These are phyloP conservation scores for Eremothecium cymbalariae DNA, from an alignment of 1,139 yeast species.

Conservation along the genomic window DNA sequence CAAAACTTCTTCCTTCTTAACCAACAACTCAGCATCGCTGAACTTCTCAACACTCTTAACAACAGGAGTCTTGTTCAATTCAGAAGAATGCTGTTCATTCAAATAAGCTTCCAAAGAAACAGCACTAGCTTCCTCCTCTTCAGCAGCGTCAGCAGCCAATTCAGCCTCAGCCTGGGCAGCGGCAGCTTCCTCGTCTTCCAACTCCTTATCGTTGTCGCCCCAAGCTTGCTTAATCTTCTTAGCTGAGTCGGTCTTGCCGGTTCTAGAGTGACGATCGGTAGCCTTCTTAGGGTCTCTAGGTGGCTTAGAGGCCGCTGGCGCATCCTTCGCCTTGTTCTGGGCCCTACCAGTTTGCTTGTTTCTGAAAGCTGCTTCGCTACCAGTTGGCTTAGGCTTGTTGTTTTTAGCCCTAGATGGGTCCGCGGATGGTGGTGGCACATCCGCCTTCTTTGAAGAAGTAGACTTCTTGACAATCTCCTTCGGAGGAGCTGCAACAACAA, in stretches of 20 bases:
- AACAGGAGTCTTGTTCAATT: slow-evolving; percentile 39
- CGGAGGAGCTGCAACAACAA: slow-evolving; percentile 41
- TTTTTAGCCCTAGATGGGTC: slow-evolving; percentile 77
- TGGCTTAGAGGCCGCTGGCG: slow-evolving; percentile 48
- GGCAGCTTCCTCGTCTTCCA: slow-evolving; percentile 39
- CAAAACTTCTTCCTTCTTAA: slow-evolving; percentile 50
- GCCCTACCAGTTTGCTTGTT: slow-evolving; percentile 55
- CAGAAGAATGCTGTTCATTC: slow-evolving; percentile 43
- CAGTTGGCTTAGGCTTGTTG: slow-evolving; percentile 56
- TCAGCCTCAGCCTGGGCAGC: slow-evolving; percentile 41
- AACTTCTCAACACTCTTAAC: slow-evolving; percentile 37
- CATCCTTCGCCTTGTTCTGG: slow-evolving; percentile 56
- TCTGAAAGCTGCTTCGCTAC: slow-evolving; percentile 86
- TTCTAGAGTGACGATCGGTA: slow-evolving; percentile 74
- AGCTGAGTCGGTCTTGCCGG: slow-evolving; percentile 74
- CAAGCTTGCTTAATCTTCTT: slow-evolving; percentile 85
- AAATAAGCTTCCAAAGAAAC: slow-evolving; percentile 59
- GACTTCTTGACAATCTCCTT: slow-evolving; percentile 75
- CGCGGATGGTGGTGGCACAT: slow-evolving; percentile 75
- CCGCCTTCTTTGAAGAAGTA: slow-evolving; percentile 84
- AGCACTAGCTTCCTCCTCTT: slow-evolving; percentile 39
- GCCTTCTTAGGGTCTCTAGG: slow-evolving; percentile 52
- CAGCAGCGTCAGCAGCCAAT: slow-evolving; percentile 44
- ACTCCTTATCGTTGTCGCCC: slow-evolving; percentile 60
- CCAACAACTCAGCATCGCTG: slow-evolving; percentile 47